phyloP scores from a whole-genome alignment of 139 green algal species.

The Chlamydomonas sphaeroides region DNA sequence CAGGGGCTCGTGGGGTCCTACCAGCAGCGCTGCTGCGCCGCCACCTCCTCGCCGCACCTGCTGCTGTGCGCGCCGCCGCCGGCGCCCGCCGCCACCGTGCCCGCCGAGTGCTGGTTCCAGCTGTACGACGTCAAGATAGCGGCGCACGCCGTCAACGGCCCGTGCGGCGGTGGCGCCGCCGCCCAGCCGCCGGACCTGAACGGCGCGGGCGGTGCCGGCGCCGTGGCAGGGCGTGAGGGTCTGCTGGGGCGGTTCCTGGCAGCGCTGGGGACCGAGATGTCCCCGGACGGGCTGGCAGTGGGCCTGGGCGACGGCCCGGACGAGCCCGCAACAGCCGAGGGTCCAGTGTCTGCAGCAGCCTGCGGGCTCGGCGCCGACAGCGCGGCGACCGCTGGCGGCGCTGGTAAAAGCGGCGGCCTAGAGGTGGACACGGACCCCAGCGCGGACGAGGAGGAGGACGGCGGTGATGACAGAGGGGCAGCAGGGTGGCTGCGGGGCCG shows the following conservation, averaged over 20 bases:
- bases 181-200: too few relatives aligned
- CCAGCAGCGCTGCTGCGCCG: constrained; percentile 42
- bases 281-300: background rate
- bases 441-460: background rate
- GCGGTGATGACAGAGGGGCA: too few relatives aligned
- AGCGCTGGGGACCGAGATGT: background rate
- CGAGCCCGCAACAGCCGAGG: too few relatives aligned
- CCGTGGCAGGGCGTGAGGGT: too few relatives aligned
- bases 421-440: too few relatives aligned
- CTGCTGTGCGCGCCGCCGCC: constrained; percentile 5
- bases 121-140: constrained; percentile 18
- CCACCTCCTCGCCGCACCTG: constrained; percentile 21
- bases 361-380: background rate
- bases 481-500: background rate
- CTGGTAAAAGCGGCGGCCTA: background rate
- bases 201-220: too few relatives aligned
- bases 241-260: background rate
- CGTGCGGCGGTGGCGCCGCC: too few relatives aligned
- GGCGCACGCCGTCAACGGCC: background rate
- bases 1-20: constrained; percentile 10
- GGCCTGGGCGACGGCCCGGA: too few relatives aligned
- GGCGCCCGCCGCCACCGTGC: background rate
- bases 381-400: too few relatives aligned
- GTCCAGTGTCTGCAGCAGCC: too few relatives aligned
- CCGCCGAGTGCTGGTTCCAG: constrained; percentile 33